These are phyloP conservation scores for Malassezia arunalokei DNA, from an alignment of 1,284 basidiomycete species.

Conservation along the genomic window DNA sequence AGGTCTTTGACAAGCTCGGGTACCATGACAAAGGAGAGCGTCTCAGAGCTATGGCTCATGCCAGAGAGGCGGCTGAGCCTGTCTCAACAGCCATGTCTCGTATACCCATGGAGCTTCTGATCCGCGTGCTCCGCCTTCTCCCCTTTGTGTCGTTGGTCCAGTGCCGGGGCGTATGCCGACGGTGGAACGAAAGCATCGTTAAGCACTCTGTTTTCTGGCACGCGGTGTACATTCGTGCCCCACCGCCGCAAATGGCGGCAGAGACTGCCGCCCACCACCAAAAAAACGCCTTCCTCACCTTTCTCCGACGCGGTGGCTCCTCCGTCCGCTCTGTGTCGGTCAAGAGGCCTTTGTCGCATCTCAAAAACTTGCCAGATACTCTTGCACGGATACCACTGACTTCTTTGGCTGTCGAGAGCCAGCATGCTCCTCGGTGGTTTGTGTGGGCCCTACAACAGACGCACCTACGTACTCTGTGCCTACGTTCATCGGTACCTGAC, in stretches of 20 bases:
- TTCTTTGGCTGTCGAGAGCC: neutral
- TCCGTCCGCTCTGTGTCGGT: too few relatives aligned
- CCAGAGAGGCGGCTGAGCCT: neutral
- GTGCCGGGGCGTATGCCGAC: conserved; percentile 1
- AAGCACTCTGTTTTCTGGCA: conserved; percentile 7
- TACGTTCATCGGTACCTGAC: neutral
- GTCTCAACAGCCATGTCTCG: neutral
- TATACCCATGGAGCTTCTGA: conserved; percentile 3
- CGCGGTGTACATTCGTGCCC: neutral
- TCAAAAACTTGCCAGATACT: neutral
- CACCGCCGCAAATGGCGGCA: neutral
- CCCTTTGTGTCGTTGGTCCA: neutral
- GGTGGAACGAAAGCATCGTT: conserved; percentile 1
- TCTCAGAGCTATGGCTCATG: neutral
- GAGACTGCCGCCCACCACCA: too few relatives aligned
- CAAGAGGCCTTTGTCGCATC: too few relatives aligned
- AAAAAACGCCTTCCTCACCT: too few relatives aligned
- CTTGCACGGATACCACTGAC: neutral
- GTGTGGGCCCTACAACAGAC: neutral
- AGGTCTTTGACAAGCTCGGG: neutral
- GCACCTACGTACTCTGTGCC: neutral
- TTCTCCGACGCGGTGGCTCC: too few relatives aligned
- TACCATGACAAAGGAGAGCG: conserved; percentile 7
- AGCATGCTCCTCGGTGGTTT: neutral
- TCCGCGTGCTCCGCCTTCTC: conserved; percentile 3